phyloP scores from a whole-genome alignment of 2,329 filamentous ascomycete genomes.

The Cyanodermella asteris region DNA sequence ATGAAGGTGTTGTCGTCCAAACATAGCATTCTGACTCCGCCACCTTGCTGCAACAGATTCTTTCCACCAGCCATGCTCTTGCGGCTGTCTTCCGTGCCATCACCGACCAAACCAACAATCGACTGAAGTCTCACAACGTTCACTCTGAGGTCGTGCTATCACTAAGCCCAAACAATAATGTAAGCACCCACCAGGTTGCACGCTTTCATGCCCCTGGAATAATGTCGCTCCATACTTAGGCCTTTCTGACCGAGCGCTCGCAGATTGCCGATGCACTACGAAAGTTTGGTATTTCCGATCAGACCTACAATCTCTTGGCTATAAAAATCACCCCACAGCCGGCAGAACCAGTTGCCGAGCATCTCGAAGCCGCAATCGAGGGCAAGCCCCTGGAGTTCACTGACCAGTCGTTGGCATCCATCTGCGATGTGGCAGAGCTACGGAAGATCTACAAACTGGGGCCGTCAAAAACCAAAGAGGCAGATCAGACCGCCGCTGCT shows the following conservation, averaged over 20 bases:
- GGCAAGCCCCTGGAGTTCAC: slow-evolving; percentile 37
- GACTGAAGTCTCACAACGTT: slow-evolving; percentile 59
- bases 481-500: background rate
- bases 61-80: slow-evolving; percentile 51
- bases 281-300: slow-evolving; percentile 57
- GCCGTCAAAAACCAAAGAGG: slow-evolving; percentile 1
- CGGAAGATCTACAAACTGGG: slow-evolving; percentile 77
- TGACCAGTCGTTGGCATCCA: slow-evolving; percentile 36
- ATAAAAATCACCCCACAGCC: slow-evolving; percentile 44
- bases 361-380: slow-evolving; percentile 39
- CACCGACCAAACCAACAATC: slow-evolving; percentile 36
- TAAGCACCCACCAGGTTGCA: slow-evolving; percentile 17
- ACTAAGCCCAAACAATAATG: slow-evolving; percentile 65
- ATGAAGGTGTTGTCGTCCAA: no score
- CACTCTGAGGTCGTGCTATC: slow-evolving; percentile 75
- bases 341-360: slow-evolving; percentile 29
- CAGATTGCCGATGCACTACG: slow-evolving; percentile 85
- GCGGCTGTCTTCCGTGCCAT: slow-evolving; percentile 60
- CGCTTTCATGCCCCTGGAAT: slow-evolving; percentile 4
- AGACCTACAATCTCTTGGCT: slow-evolving; percentile 51
- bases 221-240: slow-evolving; percentile 7
- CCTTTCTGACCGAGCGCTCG: no score
- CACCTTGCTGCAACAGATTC: no score
- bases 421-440: slow-evolving; percentile 46
- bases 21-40: no score